Evolutionary conservation across 2,329 filamentous ascomycete genomes (phyloP), one percentile per base, ranked within the genome.

Genomic region (Chrysoporthe cubensis): DNA sequence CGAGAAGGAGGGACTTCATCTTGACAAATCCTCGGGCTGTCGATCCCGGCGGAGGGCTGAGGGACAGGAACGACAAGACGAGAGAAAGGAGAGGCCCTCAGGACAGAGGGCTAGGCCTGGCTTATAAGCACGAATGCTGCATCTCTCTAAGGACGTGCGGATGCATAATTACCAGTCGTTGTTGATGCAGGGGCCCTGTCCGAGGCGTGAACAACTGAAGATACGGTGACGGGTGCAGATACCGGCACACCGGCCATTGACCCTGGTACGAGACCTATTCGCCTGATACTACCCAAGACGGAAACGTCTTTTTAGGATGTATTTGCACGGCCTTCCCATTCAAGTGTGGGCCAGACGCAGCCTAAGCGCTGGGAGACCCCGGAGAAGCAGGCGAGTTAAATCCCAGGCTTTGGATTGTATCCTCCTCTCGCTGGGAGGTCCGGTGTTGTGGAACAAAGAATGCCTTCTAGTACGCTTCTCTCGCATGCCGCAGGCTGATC

Each of bases 1-100:
- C 8, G 66, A 71, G 58, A 64, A 65, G 54, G 54, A 66, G 21
- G 67, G 70, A 72, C 73, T 74, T 76, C 75, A 77, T 77, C 72
- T 72, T 71, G 64, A 57, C 56, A 52, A 18, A 18, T 14, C 18
- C 44, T 26, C 32, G 34, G n/a, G 14, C 32, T 34, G 62, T 43
- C 61, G 40, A 13, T 46, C n/a, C 11, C 40, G 13, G 14, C n/a
- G 16, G 16, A 57, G 48, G 48, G 54, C 18, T 18, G 9, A 40
- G 34, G 32, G 7, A n/a, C n/a, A 46, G 44, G 44, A 11, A 40
- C 34, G 34, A 57, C 54, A 21, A 40, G 16, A 18, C 32, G 13
- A n/a, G 40, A 6, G 18, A 21, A 18, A 16, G 26, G n/a, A 26
- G n/a, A 32, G 21, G 13, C 13, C 50, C n/a, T n/a, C 18, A 54